These are phyloP conservation scores for Aspergillus haitiensis DNA, from an alignment of 495 filamentous ascomycete species.

Conservation along the genomic window DNA sequence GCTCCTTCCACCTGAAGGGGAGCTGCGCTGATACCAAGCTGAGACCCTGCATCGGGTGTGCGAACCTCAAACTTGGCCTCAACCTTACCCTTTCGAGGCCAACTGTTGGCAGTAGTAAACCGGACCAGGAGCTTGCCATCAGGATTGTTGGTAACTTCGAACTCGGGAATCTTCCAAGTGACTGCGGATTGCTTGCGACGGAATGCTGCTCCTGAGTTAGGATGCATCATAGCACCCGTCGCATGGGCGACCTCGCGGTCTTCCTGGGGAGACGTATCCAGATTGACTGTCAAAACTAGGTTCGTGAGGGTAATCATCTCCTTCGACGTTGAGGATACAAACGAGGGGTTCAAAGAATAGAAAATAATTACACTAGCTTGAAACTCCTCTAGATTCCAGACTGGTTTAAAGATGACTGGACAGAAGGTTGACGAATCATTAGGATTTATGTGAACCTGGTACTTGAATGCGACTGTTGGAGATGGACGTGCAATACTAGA, in stretches of 20 bases:
- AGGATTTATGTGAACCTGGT: slow-evolving; percentile 80
- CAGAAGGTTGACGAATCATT: slow-evolving; percentile 62
- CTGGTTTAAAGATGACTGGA: slow-evolving; percentile 74
- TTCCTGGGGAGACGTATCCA: slow-evolving; percentile 58
- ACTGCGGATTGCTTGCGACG: slow-evolving; percentile 83
- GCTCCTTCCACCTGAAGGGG: slow-evolving; percentile 16
- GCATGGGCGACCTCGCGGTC: slow-evolving; percentile 46
- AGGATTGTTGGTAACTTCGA: slow-evolving; percentile 54
- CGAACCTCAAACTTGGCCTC: slow-evolving; percentile 81
- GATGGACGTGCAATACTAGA: slow-evolving; percentile 66
- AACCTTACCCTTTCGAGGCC: slow-evolving; percentile 72
- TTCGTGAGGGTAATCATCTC: slow-evolving; percentile 69
- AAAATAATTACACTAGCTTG: slow-evolving; percentile 81
- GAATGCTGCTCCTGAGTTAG: slow-evolving; percentile 61
- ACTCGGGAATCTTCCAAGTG: slow-evolving; percentile 85
- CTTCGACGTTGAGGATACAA: slow-evolving; percentile 40
- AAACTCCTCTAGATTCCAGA: slow-evolving; percentile 79
- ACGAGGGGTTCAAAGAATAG: slow-evolving; percentile 82
- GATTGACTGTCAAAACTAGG: slow-evolving; percentile 73
- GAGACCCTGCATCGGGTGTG: slow-evolving; percentile 54
- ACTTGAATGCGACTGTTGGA: slow-evolving; percentile 83
- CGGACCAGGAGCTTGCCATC: slow-evolving; percentile 75
- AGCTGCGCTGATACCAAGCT: slow-evolving; percentile 59
- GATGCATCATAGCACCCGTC: slow-evolving; percentile 48
- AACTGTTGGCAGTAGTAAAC: slow-evolving; percentile 71